phyloP scores from a whole-genome alignment of 208 protist genomes.

The Phytomonas francai region DNA sequence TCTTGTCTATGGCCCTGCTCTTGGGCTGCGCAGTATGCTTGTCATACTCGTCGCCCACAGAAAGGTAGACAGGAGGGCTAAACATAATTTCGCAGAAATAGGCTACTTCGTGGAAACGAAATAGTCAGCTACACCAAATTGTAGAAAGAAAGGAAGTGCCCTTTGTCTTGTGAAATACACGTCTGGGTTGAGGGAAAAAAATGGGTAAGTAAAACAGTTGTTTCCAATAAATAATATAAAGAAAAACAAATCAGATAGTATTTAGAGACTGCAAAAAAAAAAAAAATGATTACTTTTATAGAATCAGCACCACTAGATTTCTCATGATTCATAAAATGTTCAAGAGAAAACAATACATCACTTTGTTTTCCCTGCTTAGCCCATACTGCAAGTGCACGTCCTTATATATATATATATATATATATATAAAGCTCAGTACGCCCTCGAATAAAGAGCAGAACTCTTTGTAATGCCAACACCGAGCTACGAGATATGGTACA shows the following conservation, averaged over 20 bases:
- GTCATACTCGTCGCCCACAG: constrained; percentile 88
- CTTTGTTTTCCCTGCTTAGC: not conserved
- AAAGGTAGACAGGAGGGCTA: constrained; percentile 68
- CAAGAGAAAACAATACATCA: not conserved
- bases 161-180: constrained; percentile 3
- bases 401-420: constrained; percentile 7
- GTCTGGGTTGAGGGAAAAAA: not conserved
- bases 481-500: not conserved
- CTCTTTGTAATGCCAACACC: not conserved
- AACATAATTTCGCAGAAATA: constrained; percentile 44
- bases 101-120: not conserved
- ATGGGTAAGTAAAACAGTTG: not conserved
- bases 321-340: not conserved
- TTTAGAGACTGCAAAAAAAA: not conserved
- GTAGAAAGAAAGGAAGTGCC: not conserved
- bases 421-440: not conserved
- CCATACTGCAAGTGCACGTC: constrained; percentile 31
- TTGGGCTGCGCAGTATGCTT: constrained; percentile 27
- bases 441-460: not conserved
- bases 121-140: constrained; percentile 2
- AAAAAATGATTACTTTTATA: not conserved
- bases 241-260: constrained; percentile 12
- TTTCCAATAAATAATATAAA: constrained; percentile 7
- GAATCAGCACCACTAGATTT: not conserved
- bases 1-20: constrained; percentile 5